phyloP scores from a whole-genome alignment of 768 basidiomycete genomes.

The Dioszegia aurantiaca region DNA sequence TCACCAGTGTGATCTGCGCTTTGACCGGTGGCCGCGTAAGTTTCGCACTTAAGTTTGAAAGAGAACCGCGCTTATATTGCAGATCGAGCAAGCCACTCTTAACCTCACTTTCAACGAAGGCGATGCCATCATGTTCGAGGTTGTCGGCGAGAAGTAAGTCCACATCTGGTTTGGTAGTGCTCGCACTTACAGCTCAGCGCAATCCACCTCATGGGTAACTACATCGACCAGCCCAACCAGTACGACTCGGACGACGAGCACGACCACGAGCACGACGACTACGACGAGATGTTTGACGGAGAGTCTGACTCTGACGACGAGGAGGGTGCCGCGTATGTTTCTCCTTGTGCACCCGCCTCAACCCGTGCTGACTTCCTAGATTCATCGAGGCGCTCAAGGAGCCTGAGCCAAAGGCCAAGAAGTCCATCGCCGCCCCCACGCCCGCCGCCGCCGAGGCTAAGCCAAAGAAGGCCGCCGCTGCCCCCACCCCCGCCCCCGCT shows the following conservation, averaged over 20 bases:
- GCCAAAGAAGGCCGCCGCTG: constrained; percentile 32
- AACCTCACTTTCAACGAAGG: constrained; percentile 69
- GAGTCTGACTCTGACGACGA: constrained; percentile 40
- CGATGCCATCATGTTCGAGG: constrained; percentile 63
- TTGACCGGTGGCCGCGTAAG: constrained; percentile 76
- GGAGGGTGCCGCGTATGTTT: constrained; percentile 18
- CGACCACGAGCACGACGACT: constrained; percentile 75
- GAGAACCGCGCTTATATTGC: constrained; percentile 15
- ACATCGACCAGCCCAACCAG: constrained; percentile 58
- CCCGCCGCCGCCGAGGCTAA: constrained; percentile 13
- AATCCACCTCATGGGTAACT: constrained; percentile 78
- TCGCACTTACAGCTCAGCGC: too few relatives aligned
- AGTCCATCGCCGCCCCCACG: constrained; percentile 4
- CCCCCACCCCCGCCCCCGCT: constrained; percentile 23
- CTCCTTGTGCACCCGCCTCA: neutral
- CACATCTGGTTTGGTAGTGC: too few relatives aligned
- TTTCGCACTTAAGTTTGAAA: constrained; percentile 4
- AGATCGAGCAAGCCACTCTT: constrained; percentile 75
- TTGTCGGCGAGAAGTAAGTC: constrained; percentile 70
- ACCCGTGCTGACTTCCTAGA: constrained; percentile 1
- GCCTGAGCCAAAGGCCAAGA: constrained; percentile 17
- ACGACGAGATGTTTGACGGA: constrained; percentile 57
- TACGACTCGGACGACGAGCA: constrained; percentile 61
- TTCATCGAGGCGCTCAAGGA: constrained; percentile 24
- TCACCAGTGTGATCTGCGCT: constrained; percentile 62